Evolutionary conservation across 768 basidiomycete genomes (phyloP).

Genomic region (Mycena belliarum): DNA sequence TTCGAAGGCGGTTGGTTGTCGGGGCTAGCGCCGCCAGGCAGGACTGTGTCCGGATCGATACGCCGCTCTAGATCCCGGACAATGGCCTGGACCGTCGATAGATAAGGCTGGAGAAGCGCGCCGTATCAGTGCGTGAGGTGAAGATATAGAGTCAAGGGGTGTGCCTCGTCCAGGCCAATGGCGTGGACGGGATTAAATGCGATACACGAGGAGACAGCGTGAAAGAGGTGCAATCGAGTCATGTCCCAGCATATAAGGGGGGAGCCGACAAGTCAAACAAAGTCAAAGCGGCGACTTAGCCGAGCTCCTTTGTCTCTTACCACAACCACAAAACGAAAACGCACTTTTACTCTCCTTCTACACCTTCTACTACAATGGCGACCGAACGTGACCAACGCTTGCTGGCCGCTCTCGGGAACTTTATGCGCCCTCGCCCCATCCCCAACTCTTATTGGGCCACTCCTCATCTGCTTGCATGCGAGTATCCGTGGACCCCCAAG

Average conservation of each 20-base stretch:
- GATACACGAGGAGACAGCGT: slow-evolving; percentile 3
- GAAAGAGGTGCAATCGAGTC: background rate
- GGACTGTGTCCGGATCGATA: too few species aligned
- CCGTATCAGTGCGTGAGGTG: too few species aligned
- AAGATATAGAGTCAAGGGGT: too few species aligned
- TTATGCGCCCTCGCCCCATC: slow-evolving; percentile 52
- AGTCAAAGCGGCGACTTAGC: background rate
- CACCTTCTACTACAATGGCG: background rate
- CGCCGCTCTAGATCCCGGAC: too few species aligned
- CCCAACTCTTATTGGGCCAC: slow-evolving; percentile 90
- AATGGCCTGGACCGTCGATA: too few species aligned
- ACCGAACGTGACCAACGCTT: slow-evolving; percentile 16
- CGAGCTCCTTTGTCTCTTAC: slow-evolving; percentile 14
- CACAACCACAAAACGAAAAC: slow-evolving; percentile 8
- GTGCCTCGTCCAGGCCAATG: background rate
- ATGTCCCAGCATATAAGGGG: background rate
- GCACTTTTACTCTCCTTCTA: slow-evolving; percentile 4
- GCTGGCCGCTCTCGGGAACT: slow-evolving; percentile 16
- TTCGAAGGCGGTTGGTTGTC: too few species aligned
- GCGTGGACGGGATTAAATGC: background rate
- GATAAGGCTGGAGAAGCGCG: too few species aligned
- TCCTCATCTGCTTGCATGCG: slow-evolving; percentile 70
- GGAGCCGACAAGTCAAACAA: background rate
- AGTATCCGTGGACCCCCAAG: slow-evolving; percentile 75
- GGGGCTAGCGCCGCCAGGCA: too few species aligned